Evolutionary conservation across 1,284 basidiomycete genomes (phyloP).

Genomic region (Trichosporon inkin): DNA sequence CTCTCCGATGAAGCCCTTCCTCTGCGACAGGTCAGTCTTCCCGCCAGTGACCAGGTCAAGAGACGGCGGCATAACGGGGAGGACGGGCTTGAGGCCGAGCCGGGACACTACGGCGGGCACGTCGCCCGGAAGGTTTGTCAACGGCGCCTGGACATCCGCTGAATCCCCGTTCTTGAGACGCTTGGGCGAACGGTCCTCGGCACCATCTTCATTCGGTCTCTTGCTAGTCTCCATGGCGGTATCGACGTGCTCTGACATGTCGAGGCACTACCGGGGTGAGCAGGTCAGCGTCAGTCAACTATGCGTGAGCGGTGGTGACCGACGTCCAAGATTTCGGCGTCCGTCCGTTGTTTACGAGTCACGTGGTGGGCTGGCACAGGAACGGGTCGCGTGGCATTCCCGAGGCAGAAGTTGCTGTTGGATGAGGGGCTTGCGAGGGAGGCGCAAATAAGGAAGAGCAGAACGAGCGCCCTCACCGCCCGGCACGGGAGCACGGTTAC

Average conservation of each 20-base stretch:
- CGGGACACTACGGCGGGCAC: conserved; percentile 33
- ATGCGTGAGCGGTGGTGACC: not conserved
- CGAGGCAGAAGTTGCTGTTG: too few relatives aligned
- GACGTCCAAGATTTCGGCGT: not conserved
- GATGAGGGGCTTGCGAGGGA: too few relatives aligned
- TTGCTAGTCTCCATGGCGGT: not conserved
- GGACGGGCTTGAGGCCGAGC: conserved; percentile 37
- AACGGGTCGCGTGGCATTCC: not conserved
- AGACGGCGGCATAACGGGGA: conserved; percentile 38
- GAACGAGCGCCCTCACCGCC: too few relatives aligned
- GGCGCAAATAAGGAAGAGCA: too few relatives aligned
- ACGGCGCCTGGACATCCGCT: not conserved
- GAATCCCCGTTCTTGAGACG: not conserved
- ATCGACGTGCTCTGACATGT: not conserved
- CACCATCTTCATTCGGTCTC: not conserved
- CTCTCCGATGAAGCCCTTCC: conserved; percentile 59
- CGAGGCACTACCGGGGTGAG: not conserved
- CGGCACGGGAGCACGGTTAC: not conserved
- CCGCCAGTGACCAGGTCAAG: conserved; percentile 36
- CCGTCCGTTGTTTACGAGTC: not conserved
- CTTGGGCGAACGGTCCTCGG: not conserved
- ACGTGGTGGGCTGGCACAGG: not conserved
- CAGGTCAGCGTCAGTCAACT: not conserved
- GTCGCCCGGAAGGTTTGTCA: conserved; percentile 10
- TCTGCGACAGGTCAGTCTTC: conserved; percentile 29